Evolutionary conservation across 768 basidiomycete species (phyloP), one percentile per base, ranked within the genome.

Genomic region (Hypholoma fasciculare): DNA sequence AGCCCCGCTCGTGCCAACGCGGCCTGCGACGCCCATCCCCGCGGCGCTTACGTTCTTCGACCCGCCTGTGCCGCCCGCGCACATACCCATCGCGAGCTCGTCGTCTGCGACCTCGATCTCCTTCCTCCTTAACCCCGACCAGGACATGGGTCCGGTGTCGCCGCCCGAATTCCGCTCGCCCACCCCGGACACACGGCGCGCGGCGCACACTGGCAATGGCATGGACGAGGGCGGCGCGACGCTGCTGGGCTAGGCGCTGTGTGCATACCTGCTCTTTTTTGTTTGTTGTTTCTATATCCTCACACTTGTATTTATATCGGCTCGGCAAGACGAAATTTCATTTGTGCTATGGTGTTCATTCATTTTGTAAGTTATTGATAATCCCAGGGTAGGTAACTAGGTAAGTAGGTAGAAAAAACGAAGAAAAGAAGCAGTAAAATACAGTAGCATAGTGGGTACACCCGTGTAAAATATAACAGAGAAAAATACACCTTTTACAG

Each of bases 81-180:
- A 19, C 38, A 38, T 49, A 37, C 57, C 59, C 38, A 17, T 53
- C 7, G 34, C 57, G n/a, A 42, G 56, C 19, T 61, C 65, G 13
- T 63, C 65, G 17, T 63, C 68, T 23, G 54, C 61, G 16, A 54
- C 63, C n/a, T 66, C 69, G 12, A 60, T 70, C 4, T 67, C 69
- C 39, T 69, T 67, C 50, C 59, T 72, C 20, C 62, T 72, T 55
- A 68, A 72, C 49, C 59, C 58, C 19, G 61, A 65, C 20, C 60
- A 69, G 16, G 64, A 64, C 2, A 53, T 52, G 20, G 58, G 48
- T 9, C 49, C 48, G 16, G 42, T 59, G 8, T 58, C 62, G 7
- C 52, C 60, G 13, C 61, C 62, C 4, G 58, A 52, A 46, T 59
- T 57, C 34, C 60, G 46, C n/a, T 42, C 62, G 30, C 55, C 47